Base-by-base conservation (phyloP, 1,139 yeast species). In the Lodderomyces margitis region DNA sequence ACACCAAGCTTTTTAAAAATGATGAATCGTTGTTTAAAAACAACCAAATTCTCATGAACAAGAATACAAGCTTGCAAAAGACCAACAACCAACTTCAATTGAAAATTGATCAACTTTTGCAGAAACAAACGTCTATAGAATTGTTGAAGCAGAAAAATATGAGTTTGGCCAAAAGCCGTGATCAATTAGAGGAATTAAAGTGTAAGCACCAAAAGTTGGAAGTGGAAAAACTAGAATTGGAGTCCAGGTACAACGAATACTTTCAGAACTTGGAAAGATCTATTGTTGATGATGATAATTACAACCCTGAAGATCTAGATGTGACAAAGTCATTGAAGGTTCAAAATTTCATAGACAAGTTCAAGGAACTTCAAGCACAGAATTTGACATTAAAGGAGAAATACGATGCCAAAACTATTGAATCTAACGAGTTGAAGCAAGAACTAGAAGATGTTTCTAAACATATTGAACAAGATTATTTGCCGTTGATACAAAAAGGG, bases 181-280 rank as follows among this genome's bases (percentile, higher is more conserved):
- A 59, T 5, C 61, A 61, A 10, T 58, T 75, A 41, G 78, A 75
- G 33, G 59, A 58, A 0, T 50, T 78, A 3, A 76, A 81, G 44
- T 73, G 70, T 36, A 69, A 71, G 38, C 68, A 68, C 12, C 74
- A 78, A 32, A 73, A 73, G 11, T 55, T 80, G 15, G 83, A 81
- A 49, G 58, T 82, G 34, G 78, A 80, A 47, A 63, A 79, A 44
- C 58, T 79, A 15, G 70, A 72, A 27, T 56, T 81, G 33, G 70
- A 75, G 38, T 61, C 68, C 5, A 73, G 66, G 41, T 62, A 68
- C 43, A 62, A 68, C 32, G 68, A 64, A 21, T 64, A 64, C 39
- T 56, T 63, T 39, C 57, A 57, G 38, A 51, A 70, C 21, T 55
- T 69, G 24, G 64, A 62, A 48, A 50, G 59, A 36, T 44, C 59